phyloP scores from a whole-genome alignment of 257 asterid genomes.

The Salvia splendens region DNA sequence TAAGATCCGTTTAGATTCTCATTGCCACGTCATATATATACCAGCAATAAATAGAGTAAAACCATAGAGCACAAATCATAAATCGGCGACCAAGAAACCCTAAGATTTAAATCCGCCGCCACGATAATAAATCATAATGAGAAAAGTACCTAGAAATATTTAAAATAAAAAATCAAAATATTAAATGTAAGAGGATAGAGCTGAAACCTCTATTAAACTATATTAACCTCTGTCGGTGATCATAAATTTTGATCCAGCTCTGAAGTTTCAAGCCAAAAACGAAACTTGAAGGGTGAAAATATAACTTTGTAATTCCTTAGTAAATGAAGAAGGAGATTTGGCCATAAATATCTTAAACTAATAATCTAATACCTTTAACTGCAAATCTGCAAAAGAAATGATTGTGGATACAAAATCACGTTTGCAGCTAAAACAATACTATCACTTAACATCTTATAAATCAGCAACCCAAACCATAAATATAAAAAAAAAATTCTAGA shows the following conservation, averaged over 20 bases:
- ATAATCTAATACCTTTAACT: background rate
- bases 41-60: slow-evolving; percentile 23
- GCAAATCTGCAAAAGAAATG: background rate
- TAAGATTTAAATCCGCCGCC: slow-evolving; percentile 34
- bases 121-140: slow-evolving; percentile 10
- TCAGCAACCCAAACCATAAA: background rate
- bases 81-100: slow-evolving; percentile 28
- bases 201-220: background rate
- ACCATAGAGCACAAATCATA: slow-evolving; percentile 21
- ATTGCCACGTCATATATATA: slow-evolving; percentile 32
- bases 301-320: background rate
- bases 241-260: background rate
- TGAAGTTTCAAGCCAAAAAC: background rate
- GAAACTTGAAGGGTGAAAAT: background rate
- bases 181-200: background rate
- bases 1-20: slow-evolving; percentile 31
- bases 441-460: background rate
- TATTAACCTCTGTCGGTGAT: background rate
- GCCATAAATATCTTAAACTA: background rate
- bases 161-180: background rate
- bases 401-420: background rate
- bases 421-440: slow-evolving; percentile 11
- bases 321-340: background rate
- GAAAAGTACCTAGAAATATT: background rate
- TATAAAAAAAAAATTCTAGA: background rate